Percentiles rank a stretch among this genome's conserved stretches.
phyloP scores from a whole-genome alignment of 768 basidiomycete genomes.

The Gloeopeniophorella convolvens region DNA sequence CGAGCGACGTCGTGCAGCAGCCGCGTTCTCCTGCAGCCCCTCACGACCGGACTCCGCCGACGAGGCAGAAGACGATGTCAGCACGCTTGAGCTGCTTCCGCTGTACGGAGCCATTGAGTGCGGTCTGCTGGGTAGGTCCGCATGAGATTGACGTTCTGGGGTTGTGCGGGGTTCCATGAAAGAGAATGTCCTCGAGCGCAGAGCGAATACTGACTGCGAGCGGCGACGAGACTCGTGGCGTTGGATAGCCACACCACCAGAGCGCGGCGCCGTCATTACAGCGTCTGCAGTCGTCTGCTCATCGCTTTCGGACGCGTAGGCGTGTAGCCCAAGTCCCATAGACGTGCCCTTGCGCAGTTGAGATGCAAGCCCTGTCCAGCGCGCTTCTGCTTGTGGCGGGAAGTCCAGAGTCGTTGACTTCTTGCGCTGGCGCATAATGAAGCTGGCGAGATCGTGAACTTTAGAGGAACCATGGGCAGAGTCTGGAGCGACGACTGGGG shows the following conservation, averaged over 20 bases:
- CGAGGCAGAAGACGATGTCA: constrained; percentile 17
- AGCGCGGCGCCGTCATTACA: constrained; percentile 1
- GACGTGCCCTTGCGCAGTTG: constrained; percentile 16
- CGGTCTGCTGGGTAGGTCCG: background rate
- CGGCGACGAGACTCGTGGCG: constrained; percentile 27
- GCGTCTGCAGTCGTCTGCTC: background rate
- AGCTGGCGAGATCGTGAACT: constrained; percentile 13
- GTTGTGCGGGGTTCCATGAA: constrained; percentile 13
- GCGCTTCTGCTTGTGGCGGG: constrained; percentile 7
- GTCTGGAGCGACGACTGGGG: constrained; percentile 5
- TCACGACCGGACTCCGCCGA: constrained; percentile 4
- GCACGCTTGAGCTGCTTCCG: constrained; percentile 12
- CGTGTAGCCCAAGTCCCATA: constrained; percentile 8
- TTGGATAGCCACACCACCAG: constrained; percentile 4
- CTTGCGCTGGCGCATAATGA: constrained; percentile 7
- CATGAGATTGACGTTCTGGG: background rate
- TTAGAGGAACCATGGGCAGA: background rate
- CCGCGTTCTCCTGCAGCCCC: background rate
- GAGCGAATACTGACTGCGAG: constrained; percentile 26
- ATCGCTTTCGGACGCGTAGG: background rate
- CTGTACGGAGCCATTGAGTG: constrained; percentile 9
- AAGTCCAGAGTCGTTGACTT: background rate
- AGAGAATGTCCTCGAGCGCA: constrained; percentile 19
- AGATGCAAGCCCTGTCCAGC: constrained; percentile 6
- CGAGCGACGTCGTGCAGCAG: constrained; percentile 6